Evolutionary conservation across 179 eudicot genomes (phyloP), one percentile per base, ranked within the genome.

Genomic region (Spergularia azorica): DNA sequence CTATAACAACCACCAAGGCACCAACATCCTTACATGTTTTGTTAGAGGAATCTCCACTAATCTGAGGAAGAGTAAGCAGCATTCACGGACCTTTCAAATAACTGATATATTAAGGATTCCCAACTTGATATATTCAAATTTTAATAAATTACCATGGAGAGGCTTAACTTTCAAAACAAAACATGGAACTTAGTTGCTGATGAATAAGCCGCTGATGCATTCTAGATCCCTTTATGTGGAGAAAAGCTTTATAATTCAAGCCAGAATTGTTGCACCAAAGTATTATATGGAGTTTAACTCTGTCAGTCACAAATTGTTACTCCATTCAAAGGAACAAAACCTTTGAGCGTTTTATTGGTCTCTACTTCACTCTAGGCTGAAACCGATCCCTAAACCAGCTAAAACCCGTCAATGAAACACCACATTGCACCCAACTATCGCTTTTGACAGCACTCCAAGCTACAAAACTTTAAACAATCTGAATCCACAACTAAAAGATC

Each of bases 281-380:
- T 60, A 60, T 60, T 60, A 26, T 60, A 60, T 17, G 63, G 63
- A 60, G 63, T 20, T 60, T 60, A n/a, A 26, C 63, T 60, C 63
- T 18, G 32, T 10, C 63, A 20, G 63, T 60, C 63, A 60, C 26
- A 60, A 4, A 60, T 17, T 21, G 32, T 26, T 21, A 60, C 63
- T 11, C 63, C 5, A 8, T 26, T 17, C 14, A 56, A 71, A 20
- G 17, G 74, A 15, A 14, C 59, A 32, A 18, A 67, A 26, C 6
- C 17, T 6, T 15, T 10, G 16, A 9, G 61, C 48, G 51, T 26
- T 26, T 43, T 43, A 59, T 52, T 14, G 21, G 7, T 55, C 1
- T 43, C 66, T 14, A 4, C 9, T 5, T 9, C 46, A 14, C 57
- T 60, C 8, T 7, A 73, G 16, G 56, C 57, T 60, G 36, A 17